Evolutionary conservation across 176 grass and related monocot species (phyloP).

Genomic region (Oryza nivara): DNA sequence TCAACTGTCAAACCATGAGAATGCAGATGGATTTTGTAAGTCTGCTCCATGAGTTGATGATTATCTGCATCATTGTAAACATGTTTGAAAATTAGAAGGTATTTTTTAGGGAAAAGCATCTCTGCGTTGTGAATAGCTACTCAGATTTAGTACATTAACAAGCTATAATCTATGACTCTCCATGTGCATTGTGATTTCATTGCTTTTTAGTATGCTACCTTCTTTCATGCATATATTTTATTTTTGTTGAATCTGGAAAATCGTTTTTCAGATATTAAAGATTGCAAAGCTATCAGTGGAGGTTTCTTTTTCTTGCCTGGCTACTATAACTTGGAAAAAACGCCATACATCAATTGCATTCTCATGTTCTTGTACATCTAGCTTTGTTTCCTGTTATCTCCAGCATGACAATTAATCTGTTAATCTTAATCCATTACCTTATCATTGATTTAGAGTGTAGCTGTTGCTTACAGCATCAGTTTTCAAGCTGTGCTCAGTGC

Average conservation of each 20-base stretch:
- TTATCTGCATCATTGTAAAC: background rate
- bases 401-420: background rate
- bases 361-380: background rate
- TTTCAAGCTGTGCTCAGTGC: background rate
- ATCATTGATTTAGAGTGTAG: background rate
- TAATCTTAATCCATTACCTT: background rate
- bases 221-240: no score
- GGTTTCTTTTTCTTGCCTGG: background rate
- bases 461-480: background rate
- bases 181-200: no score
- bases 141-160: background rate
- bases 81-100: background rate
- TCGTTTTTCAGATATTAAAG: background rate
- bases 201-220: no score
- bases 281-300: background rate
- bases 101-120: background rate
- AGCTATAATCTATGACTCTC: no score
- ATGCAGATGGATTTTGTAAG: background rate
- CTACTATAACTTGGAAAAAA: background rate
- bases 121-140: background rate
- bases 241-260: background rate
- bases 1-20: background rate
- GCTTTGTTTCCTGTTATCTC: background rate
- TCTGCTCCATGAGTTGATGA: background rate
- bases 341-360: background rate